Base-by-base conservation (phyloP, 129 eudicot genomes). In the Heracleum sosnowskyi region DNA sequence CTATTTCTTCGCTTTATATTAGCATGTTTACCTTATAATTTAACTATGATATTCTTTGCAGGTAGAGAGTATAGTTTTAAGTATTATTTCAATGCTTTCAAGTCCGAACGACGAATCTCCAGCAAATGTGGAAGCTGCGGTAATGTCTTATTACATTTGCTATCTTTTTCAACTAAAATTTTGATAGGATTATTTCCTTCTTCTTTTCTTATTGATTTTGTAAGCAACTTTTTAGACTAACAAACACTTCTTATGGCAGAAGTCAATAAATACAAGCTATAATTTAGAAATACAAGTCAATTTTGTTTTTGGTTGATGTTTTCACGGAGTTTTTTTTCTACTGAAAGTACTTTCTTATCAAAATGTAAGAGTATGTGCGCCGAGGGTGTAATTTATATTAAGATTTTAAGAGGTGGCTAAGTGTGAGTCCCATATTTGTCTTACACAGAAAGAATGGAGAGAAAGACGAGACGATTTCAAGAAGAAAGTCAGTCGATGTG, bases 41-140 rank as follows among this genome's bases (percentile, higher is more conserved):
- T 66, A 1, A 71, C 13, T 4, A 24, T 11, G 8, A 53, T 47
- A 55, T 37, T 55, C 37, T n/a, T 60, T 81, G 79, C 87, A 86
- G 90, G 90, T 86, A 63, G 90, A 86, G 80, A 86, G 90, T 62
- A 86, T 86, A 80, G 87, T 86, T 36, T 81, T 86, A 49, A 86
- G 90, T 77, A 86, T 86, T 75, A 83, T 86, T 74, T 86, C 90
- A 39, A 86, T 86, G 90, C 90, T 86, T 69, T 86, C 90, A 60
- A 81, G 90, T 78, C 90, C 90, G 17, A 86, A 86, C n/a, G 89
- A 86, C 15, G 89, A 86, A 60, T 86, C 89, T 34, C 89, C 89
- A 22, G 89, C 90, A 22, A 86, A 86, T 76, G 90, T 86, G 33
- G 90, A 86, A 80, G 78, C 71, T 57, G 81, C 81, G 42, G 82